Percentiles rank a stretch among this genome's conserved stretches.
Conservation (phyloP, 208 protist species). For the Trypanosoma caninum region DNA sequence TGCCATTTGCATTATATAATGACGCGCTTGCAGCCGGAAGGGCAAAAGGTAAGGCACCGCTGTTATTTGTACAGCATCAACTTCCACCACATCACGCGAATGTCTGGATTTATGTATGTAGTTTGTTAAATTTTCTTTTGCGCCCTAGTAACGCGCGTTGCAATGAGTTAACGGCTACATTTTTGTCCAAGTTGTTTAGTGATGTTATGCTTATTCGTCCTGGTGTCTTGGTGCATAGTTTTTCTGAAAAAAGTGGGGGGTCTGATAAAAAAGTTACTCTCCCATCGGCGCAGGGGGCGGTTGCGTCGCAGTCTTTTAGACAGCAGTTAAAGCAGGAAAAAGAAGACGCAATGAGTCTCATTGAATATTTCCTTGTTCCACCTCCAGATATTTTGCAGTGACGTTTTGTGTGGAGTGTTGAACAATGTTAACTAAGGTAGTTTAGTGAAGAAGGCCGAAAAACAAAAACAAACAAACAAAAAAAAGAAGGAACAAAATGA, state of each 20-base stretch:
- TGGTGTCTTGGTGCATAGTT: neutral
- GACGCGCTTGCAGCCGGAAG: constrained; percentile 50
- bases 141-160: constrained; percentile 42
- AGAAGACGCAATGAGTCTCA: constrained; percentile 56
- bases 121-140: constrained; percentile 84
- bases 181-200: constrained; percentile 70
- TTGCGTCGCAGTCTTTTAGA: constrained; percentile 53
- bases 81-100: constrained; percentile 83
- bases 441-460: neutral
- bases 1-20: constrained; percentile 67
- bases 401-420: neutral
- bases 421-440: too few species aligned
- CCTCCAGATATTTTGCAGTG: constrained; percentile 43
- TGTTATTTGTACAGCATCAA: constrained; percentile 52
- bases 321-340: constrained; percentile 66
- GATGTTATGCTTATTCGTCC: constrained; percentile 56
- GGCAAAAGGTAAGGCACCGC: constrained; percentile 44
- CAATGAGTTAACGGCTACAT: constrained; percentile 57
- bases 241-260: constrained; percentile 14
- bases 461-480: neutral
- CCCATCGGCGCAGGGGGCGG: constrained; percentile 35
- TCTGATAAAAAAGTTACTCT: constrained; percentile 23
- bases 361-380: constrained; percentile 73
- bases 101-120: constrained; percentile 76
- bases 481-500: neutral